Evolutionary conservation across 2,329 filamentous ascomycete genomes (phyloP), one percentile per base, ranked within the genome.

Genomic region (Tympanopsis confertula): DNA sequence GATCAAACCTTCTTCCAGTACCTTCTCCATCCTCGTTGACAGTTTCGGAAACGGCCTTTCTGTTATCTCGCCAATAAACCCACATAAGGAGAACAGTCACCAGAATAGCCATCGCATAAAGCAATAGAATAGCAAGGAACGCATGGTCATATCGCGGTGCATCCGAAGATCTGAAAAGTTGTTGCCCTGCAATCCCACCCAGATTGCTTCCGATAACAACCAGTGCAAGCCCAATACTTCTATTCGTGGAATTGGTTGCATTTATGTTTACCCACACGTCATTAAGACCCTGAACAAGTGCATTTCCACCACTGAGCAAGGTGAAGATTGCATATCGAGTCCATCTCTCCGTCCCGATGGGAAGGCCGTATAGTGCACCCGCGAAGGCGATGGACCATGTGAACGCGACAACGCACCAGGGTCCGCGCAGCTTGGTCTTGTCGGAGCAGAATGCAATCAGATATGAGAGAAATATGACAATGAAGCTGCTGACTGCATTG

Each of bases 191-290:
- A 5, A 46, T 14, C 2, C 30, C 44, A 0, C 43, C 41, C 4
- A 44, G 22, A n/a, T 45, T 46, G 14, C 38, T 41, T 4, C 39
- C 44, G 29, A 46, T 46, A 14, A 44, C 43, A 4, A 28, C 44
- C 30, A 46, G 35, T 5, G 41, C 43, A 13, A 45, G 39, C 13
- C 41, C 41, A 13, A 46, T 36, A 19, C 41, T 44, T 3, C 41
- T 26, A 7, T 41, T 40, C 4, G 33, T 29, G 3, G 41, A 35
- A 15, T 17, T 35, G 13, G 20, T 24, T 5, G 41, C 39, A 20
- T 42, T 46, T 35, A 42, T 42, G 29, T 26, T 44, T 13, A 46
- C 4, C 44, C 43, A 46, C 2, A 41, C 44, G 33, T 44, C 39
- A 15, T 44, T 42, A 15, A 42, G 18, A 1, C 38, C 40, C 17